Base-by-base conservation (phyloP, 352 stramenopile species). In the Pythium myriotylum region DNA sequence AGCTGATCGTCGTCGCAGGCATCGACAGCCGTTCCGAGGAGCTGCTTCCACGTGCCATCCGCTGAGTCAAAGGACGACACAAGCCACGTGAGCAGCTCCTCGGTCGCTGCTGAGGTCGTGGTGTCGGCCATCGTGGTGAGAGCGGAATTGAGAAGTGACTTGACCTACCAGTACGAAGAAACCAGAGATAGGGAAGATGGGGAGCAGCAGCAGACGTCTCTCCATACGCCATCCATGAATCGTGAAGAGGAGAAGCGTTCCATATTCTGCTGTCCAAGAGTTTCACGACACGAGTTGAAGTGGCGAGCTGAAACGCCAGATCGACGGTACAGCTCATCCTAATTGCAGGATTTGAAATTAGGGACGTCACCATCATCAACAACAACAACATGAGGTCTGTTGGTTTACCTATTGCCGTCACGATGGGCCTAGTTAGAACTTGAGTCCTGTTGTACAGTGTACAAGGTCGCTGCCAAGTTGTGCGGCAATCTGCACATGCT, bases 61-160 rank as follows among this genome's bases (percentile, higher is more conserved):
- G 7, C 24, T 13, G 16, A 19, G 46, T 42, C n/a, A 4, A 22
- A 20, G 22, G 40, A 14, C 4, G 26, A 29, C 27, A 26, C 41
- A 17, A 65, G 58, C 58, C 58, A 65, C 22, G 58, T 29, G 27
- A 59, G 20, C 14, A 65, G 39, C 17, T 22, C 40, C n/a, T 59
- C 49, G 10, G 39, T 46, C 1, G 57, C 35, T 46, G 45, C n/a
- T 4, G 6, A 1, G 20, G 39, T 52, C 22, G 17, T 2, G 29
- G 33, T n/a, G 17, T 56, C 42, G 27, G 26, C n/a, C 3, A n/a
- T 46, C 23, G 33, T n/a, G 16, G 22, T 17, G 5, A 48, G 37
- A 12, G 20, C 23, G 26, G 6, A 20, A 16, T 51, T 19, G 24
- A 33, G 19, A 14, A 22, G 22, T 10, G 35, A 60, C 32, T 39